Evolutionary conservation across 768 basidiomycete species (phyloP), one percentile per base, ranked within the genome.

Genomic region (Rhizopogon vesiculosus): DNA sequence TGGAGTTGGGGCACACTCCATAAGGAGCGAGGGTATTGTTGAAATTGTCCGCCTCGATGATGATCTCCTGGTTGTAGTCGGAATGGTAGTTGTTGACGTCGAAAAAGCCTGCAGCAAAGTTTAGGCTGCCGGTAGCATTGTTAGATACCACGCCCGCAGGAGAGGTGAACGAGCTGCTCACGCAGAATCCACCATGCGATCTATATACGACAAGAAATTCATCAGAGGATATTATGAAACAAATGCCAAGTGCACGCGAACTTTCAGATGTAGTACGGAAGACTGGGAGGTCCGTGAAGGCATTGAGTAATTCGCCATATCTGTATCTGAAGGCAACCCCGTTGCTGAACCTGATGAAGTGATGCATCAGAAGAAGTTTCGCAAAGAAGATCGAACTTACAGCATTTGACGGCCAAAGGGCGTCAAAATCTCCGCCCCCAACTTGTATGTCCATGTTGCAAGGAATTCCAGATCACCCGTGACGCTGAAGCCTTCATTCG

Each of bases 31-130:
- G 71, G 0, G 79, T 79, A 60, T 72, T 76, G 69, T 82, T 81
- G 68, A 73, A 76, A 2, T 71, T 72, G 3, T 64, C 56, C 38
- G 63, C 68, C 56, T 81, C 79, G 44, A 81, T 73, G 45, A 70
- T 76, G 53, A 81, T 76, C 40, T 74, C 70, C 58, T 81, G 74
- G 57, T 80, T 74, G 62, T 78, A 81, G 43, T 76, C 59, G 16
- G 56, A 59, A 51, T 57, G 66, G 33, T 75, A 79, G 4, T 66
- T 68, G 28, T 76, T 76, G 25, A 78, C 68, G 10, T 75, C 76
- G 51, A 76, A 76, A 69, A 78, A 78, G 18, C 79, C 79, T 10
- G 78, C 74, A 1, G 78, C 78, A 61, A 81, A 81, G 62, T 81
- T 77, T 48, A 78, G 69, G 8, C 68, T 71, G 31, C 7, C 3